These are phyloP conservation scores for Moricandia moricandioides DNA, from an alignment of 345 rosid species.

Conservation along the genomic window DNA sequence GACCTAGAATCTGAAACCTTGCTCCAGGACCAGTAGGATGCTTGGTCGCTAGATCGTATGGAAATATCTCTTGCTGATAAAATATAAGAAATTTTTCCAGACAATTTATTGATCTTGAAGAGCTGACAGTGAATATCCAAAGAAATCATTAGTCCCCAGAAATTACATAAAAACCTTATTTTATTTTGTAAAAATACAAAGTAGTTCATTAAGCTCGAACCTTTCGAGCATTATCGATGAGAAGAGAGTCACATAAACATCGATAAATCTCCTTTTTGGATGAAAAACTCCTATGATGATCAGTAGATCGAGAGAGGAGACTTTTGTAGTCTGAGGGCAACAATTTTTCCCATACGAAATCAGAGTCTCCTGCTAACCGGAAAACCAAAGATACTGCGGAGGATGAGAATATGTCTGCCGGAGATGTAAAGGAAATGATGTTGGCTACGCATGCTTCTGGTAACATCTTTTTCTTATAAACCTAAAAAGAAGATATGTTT, in stretches of 20 bases:
- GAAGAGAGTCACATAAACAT: conserved; percentile 46
- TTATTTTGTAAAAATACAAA: neutral
- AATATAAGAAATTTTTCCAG: conserved; percentile 48
- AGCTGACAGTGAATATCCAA: conserved; percentile 36
- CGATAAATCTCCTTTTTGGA: conserved; percentile 61
- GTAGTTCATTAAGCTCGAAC: conserved; percentile 22
- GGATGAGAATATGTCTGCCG: conserved; percentile 48
- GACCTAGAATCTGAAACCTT: conserved; percentile 53
- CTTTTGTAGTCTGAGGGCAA: conserved; percentile 42
- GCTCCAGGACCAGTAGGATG: conserved; percentile 58
- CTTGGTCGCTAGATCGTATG: conserved; percentile 49
- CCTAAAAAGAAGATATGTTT: too few species aligned
- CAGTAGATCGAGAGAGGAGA: conserved; percentile 33
- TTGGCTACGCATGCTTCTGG: conserved; percentile 61
- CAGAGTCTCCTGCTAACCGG: conserved; percentile 60
- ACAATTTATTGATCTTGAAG: conserved; percentile 55
- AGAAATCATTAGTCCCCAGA: neutral
- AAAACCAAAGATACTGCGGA: conserved; percentile 49
- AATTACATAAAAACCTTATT: too few species aligned
- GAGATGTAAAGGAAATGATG: conserved; percentile 61
- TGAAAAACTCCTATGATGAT: conserved; percentile 25
- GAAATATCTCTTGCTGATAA: conserved; percentile 70
- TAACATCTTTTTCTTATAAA: conserved; percentile 24
- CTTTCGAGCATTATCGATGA: conserved; percentile 47
- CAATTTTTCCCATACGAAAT: conserved; percentile 56